Evolutionary conservation across 2,329 filamentous ascomycete genomes (phyloP).

Genomic region (Diplodia corticola): DNA sequence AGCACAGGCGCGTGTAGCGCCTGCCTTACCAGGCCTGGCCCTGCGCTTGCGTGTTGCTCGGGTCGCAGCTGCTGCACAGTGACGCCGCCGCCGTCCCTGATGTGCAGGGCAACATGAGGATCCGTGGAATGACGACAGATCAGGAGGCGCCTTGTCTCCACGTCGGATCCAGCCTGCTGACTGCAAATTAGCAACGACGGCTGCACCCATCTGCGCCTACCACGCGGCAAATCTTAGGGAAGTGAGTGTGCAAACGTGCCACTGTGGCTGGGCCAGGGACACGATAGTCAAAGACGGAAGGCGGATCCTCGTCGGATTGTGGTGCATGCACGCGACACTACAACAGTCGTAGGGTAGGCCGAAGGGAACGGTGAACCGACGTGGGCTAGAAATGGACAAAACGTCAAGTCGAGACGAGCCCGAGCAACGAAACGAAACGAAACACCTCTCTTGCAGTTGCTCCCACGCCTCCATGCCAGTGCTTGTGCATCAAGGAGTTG

Average conservation of each 20-base stretch:
- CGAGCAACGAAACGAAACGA: neutral
- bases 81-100: neutral
- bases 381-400: neutral
- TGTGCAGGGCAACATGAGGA: slow-evolving; percentile 14
- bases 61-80: neutral
- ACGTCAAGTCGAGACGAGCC: neutral
- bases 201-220: neutral
- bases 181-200: neutral
- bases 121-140: slow-evolving; percentile 16
- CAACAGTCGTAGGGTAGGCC: neutral
- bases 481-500: too few relatives aligned
- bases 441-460: neutral
- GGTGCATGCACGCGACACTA: neutral
- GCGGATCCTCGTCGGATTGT: neutral
- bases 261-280: neutral
- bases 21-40: neutral
- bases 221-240: neutral
- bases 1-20: neutral
- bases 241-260: neutral
- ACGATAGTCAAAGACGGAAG: slow-evolving; percentile 10
- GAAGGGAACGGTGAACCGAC: neutral
- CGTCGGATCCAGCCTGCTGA: neutral
- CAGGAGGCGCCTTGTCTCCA: slow-evolving; percentile 5
- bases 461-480: neutral
- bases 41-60: neutral